A percentile compares a stretch with the other conserved stretches of the same genome.
Conservation (phyloP, 257 asterid genomes). For the Ehretia macrophylla region DNA sequence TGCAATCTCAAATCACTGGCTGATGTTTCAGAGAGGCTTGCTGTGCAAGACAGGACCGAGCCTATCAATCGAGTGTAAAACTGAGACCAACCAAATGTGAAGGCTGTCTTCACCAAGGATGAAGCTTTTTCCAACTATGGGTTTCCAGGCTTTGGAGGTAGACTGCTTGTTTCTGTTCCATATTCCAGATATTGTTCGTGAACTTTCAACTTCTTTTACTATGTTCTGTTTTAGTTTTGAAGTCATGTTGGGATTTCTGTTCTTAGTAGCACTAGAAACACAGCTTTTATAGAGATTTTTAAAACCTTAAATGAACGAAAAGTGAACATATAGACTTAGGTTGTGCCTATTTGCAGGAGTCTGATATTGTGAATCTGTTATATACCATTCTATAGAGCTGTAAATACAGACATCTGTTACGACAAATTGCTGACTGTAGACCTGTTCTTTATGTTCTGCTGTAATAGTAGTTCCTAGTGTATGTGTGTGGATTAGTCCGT, state of each 20-base stretch:
- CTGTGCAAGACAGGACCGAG: slow-evolving; percentile 25
- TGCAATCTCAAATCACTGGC: slow-evolving; percentile 34
- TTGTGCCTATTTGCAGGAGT: no score
- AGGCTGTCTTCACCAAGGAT: slow-evolving; percentile 41
- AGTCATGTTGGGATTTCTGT: slow-evolving; percentile 11
- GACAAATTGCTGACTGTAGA: slow-evolving; percentile 1
- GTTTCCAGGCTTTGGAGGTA: slow-evolving; percentile 51
- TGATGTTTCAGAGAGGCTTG: slow-evolving; percentile 33
- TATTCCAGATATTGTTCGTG: slow-evolving; percentile 7
- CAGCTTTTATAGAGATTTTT: slow-evolving; percentile 16
- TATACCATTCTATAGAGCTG: slow-evolving; percentile 8
- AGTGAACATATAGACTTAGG: background rate
- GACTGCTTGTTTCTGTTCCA: slow-evolving; percentile 26
- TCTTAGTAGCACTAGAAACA: slow-evolving; percentile 20
- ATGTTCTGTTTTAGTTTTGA: slow-evolving; percentile 3
- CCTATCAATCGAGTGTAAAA: slow-evolving; percentile 17
- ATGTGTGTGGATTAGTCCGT: no score
- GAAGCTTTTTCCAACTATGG: slow-evolving; percentile 41
- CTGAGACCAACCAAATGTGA: background rate
- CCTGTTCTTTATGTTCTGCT: background rate
- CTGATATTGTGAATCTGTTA: slow-evolving; percentile 3
- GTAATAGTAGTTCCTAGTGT: background rate
- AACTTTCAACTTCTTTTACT: slow-evolving; percentile 6
- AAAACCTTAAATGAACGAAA: background rate
- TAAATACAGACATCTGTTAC: slow-evolving; percentile 13